These are phyloP conservation scores for Sporothrix sp. DNA, from an alignment of 2,329 filamentous ascomycete genomes.

Conservation along the genomic window DNA sequence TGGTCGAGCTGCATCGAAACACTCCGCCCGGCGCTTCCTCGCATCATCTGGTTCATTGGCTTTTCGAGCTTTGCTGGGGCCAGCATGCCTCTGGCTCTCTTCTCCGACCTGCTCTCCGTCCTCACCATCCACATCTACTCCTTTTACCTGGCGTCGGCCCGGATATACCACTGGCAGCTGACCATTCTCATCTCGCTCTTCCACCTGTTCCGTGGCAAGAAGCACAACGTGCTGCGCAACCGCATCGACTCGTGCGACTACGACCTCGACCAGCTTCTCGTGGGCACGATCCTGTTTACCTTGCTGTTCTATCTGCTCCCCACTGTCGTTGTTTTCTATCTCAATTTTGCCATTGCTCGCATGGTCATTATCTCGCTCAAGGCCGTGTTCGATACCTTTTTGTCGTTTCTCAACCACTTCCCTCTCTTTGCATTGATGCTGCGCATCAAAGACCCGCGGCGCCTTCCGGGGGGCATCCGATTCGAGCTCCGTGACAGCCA, in stretches of 20 bases:
- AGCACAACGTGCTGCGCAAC: conserved; percentile 91
- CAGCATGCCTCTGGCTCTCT: conserved; percentile 91
- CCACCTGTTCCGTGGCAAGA: conserved; percentile 95
- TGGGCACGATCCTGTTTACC: conserved; percentile 94
- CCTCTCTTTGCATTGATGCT: conserved; percentile 96
- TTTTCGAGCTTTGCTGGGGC: conserved; percentile 92
- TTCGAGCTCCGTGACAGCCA: conserved; percentile 79
- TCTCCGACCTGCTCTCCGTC: conserved; percentile 85
- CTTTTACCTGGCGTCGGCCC: conserved; percentile 92
- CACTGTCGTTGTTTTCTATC: conserved; percentile 91
- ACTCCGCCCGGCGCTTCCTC: conserved; percentile 70
- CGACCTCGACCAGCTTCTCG: conserved; percentile 88
- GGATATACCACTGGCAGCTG: conserved; percentile 98
- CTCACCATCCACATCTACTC: conserved; percentile 95
- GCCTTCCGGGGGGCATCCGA: conserved; percentile 83
- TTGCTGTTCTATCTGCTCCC: conserved; percentile 89
- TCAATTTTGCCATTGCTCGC: conserved; percentile 87
- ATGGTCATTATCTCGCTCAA: conserved; percentile 95
- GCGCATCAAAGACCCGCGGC: conserved; percentile 80
- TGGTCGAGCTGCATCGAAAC: conserved; percentile 78
- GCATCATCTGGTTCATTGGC: conserved; percentile 84
- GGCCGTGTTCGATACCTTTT: conserved; percentile 77
- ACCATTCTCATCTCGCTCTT: conserved; percentile 96
- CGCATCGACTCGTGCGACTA: conserved; percentile 99
- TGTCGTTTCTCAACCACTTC: conserved; percentile 95